These are phyloP conservation scores for Gastrolobium bilobum DNA, from an alignment of 306 rosid genomes.

Conservation along the genomic window DNA sequence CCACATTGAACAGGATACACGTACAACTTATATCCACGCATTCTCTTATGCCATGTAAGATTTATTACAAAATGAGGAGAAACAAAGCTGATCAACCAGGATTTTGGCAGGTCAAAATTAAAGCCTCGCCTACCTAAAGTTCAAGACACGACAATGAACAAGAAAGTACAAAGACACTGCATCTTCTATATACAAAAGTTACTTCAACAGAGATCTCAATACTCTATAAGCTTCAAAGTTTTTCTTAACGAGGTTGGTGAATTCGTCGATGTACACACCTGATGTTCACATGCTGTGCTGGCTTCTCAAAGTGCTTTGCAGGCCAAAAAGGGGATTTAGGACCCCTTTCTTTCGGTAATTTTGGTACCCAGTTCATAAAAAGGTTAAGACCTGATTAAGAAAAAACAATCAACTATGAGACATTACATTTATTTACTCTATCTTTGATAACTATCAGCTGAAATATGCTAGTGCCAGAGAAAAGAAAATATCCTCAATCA, in stretches of 20 bases:
- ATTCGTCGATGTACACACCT: slow-evolving; percentile 56
- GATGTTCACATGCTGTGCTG: slow-evolving; percentile 56
- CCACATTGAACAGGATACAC: slow-evolving; percentile 26
- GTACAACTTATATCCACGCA: slow-evolving; percentile 9
- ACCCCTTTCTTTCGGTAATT: slow-evolving; percentile 54
- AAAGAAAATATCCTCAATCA: slow-evolving; percentile 14
- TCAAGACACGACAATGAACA: slow-evolving; percentile 29
- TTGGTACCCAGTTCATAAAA: slow-evolving; percentile 51
- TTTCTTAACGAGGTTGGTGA: slow-evolving; percentile 66
- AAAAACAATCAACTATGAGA: slow-evolving; percentile 10
- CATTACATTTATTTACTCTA: slow-evolving; percentile 4
- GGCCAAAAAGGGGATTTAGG: slow-evolving; percentile 46
- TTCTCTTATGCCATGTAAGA: neutral
- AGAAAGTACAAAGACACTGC: slow-evolving; percentile 25
- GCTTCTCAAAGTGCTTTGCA: slow-evolving; percentile 58
- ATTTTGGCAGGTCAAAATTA: slow-evolving; percentile 6
- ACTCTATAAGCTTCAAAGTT: slow-evolving; percentile 7
- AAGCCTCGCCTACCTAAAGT: slow-evolving; percentile 37
- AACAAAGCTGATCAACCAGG: slow-evolving; percentile 13
- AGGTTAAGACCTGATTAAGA: slow-evolving; percentile 47
- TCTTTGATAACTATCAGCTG: neutral
- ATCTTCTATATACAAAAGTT: slow-evolving; percentile 45
- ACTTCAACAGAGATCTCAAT: slow-evolving; percentile 31
- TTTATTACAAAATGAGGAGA: slow-evolving; percentile 9
- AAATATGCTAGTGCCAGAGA: neutral